Evolutionary conservation across 2,329 filamentous ascomycete genomes (phyloP).

Genomic region (Colletotrichum tabaci): DNA sequence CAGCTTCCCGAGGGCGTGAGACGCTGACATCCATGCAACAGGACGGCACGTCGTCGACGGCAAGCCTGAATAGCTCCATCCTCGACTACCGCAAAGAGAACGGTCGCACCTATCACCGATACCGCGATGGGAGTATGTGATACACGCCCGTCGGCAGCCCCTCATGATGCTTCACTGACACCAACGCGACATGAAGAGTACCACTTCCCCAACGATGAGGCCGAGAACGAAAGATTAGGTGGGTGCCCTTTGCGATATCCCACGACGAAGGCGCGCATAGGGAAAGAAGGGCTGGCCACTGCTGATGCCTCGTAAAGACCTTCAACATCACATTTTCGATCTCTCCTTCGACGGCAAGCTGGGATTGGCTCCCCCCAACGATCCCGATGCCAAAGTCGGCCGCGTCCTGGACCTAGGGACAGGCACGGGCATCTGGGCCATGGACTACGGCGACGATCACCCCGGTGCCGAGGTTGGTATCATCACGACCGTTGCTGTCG

Average conservation of each 20-base stretch:
- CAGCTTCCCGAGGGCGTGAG: neutral
- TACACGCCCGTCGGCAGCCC: neutral
- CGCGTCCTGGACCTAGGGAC: slow-evolving; percentile 49
- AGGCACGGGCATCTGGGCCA: slow-evolving; percentile 52
- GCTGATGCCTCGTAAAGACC: slow-evolving; percentile 50
- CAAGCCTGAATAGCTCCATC: slow-evolving; percentile 53
- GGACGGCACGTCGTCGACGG: slow-evolving; percentile 45
- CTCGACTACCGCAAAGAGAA: slow-evolving; percentile 42
- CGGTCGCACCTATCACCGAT: slow-evolving; percentile 45
- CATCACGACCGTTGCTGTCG: accelerated
- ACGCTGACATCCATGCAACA: neutral
- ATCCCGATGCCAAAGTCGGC: slow-evolving; percentile 37
- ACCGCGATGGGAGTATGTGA: slow-evolving; percentile 40
- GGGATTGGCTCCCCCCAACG: slow-evolving; percentile 36
- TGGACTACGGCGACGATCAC: slow-evolving; percentile 59
- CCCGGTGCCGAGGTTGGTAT: slow-evolving; percentile 49
- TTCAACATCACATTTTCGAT: slow-evolving; percentile 69
- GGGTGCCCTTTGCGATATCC: too few relatives aligned
- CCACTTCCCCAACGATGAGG: slow-evolving; percentile 42
- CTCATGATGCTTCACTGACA: neutral
- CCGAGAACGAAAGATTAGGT: slow-evolving; percentile 42
- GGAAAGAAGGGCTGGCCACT: too few relatives aligned
- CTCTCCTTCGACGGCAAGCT: slow-evolving; percentile 55
- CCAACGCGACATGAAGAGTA: slow-evolving; percentile 29
- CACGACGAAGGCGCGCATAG: too few relatives aligned